Percentiles rank a stretch among this genome's conserved stretches.
Evolutionary conservation across 192 early-diverging fungal species (phyloP).

Genomic region (Gigaspora rosea): DNA sequence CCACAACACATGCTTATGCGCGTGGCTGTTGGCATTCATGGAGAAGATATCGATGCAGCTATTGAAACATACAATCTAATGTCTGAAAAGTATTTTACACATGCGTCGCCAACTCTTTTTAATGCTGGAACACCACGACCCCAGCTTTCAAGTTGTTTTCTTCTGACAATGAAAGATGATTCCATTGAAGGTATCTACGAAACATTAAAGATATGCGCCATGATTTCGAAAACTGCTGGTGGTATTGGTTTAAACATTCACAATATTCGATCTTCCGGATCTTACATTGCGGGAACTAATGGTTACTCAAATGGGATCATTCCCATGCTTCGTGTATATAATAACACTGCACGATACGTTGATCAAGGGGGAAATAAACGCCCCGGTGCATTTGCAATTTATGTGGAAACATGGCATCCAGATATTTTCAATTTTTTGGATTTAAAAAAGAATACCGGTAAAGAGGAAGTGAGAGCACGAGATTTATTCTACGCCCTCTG

Average conservation of each 20-base stretch:
- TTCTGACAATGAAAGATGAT: constrained; percentile 95
- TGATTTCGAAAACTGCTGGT: constrained; percentile 98
- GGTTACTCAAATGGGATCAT: constrained; percentile 95
- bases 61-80: constrained; percentile 95
- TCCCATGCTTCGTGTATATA: constrained; percentile 97
- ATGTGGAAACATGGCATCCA: constrained; percentile 98
- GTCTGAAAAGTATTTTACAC: constrained; percentile 94
- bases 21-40: constrained; percentile 95
- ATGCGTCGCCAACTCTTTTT: constrained; percentile 96
- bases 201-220: constrained; percentile 94
- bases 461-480: constrained; percentile 95
- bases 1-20: constrained; percentile 99
- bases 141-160: constrained; percentile 94
- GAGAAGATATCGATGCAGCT: constrained; percentile 84
- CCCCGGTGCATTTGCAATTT: constrained; percentile 97
- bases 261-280: constrained; percentile 92
- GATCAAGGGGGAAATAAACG: constrained; percentile 99
- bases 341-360: constrained; percentile 98
- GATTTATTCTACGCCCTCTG: constrained; percentile 98
- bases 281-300: constrained; percentile 98
- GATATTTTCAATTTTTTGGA: constrained; percentile 98
- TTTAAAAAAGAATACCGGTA: constrained; percentile 96
- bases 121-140: constrained; percentile 97
- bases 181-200: constrained; percentile 98
- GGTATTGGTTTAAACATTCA: constrained; percentile 98